Evolutionary conservation across 139 green algal genomes (phyloP).

Genomic region (Zygnema cylindricum): DNA sequence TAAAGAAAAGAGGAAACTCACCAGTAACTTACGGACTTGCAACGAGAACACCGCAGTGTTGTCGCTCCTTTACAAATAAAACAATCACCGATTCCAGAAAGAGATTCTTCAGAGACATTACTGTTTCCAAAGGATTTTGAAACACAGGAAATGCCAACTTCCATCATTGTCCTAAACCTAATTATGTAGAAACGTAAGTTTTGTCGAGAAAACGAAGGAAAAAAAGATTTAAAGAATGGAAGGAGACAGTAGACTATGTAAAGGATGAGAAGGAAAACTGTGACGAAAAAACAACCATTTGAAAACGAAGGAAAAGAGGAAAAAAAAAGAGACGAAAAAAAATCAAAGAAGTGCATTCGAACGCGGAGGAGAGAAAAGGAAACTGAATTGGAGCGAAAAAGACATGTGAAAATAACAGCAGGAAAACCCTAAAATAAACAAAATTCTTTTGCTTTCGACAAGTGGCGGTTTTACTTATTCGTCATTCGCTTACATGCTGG

Average conservation of each 20-base stretch:
- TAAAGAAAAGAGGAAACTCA: background rate
- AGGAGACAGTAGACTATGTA: background rate
- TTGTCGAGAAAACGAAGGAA: background rate
- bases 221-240: background rate
- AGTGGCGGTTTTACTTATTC: no score
- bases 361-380: background rate
- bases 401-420: background rate
- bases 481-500: no score
- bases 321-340: background rate
- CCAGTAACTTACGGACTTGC: background rate
- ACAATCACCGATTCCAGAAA: background rate
- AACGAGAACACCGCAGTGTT: background rate
- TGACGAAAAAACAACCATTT: no score
- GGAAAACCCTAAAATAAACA: no score
- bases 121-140: background rate
- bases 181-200: background rate
- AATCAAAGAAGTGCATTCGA: background rate
- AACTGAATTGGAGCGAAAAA: no score
- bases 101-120: background rate
- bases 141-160: background rate
- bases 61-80: background rate
- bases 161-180: background rate
- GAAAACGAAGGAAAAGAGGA: background rate
- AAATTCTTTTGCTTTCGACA: no score
- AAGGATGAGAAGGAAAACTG: background rate